Conservation (phyloP, 441 rosid genomes). For the Gossypium laxum region DNA sequence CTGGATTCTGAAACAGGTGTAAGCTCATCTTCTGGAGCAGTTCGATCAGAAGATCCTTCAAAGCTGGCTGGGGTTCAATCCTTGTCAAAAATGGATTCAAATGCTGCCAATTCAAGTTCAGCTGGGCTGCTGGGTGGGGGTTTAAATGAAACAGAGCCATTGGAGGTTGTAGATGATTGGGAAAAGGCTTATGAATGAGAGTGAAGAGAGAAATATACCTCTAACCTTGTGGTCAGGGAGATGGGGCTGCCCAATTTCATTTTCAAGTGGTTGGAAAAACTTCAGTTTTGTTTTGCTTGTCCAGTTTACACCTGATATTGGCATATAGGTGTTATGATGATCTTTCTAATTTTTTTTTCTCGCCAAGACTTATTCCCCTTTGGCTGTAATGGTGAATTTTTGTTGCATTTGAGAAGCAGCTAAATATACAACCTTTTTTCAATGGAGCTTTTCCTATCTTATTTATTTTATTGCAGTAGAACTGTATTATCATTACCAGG, state of each 20-base stretch:
- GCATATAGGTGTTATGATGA: not conserved
- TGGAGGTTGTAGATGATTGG: conserved; percentile 84
- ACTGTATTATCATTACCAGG: not conserved
- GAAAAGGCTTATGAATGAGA: conserved; percentile 65
- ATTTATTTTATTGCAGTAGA: not conserved
- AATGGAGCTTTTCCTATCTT: not conserved
- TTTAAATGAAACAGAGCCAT: conserved; percentile 26
- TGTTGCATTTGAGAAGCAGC: conserved; percentile 1
- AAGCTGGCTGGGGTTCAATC: conserved; percentile 19
- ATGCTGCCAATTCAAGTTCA: conserved; percentile 21
- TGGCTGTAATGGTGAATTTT: conserved; percentile 2
- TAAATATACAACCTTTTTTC: not conserved
- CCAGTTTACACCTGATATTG: not conserved
- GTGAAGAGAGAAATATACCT: not conserved
- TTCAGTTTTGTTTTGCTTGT: not conserved
- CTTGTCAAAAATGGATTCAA: conserved; percentile 18
- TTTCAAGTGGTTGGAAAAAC: not conserved
- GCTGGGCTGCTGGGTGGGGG: conserved; percentile 24
- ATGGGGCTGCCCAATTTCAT: not conserved
- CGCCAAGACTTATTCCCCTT: not conserved
- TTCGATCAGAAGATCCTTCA: conserved; percentile 23
- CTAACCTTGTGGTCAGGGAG: not conserved
- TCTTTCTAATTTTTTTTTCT: not conserved
- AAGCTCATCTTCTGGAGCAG: conserved; percentile 26
- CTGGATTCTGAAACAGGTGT: conserved; percentile 42